These are phyloP conservation scores for Endocladia muricata DNA, from an alignment of 31 red algal genomes.

Conservation along the genomic window DNA sequence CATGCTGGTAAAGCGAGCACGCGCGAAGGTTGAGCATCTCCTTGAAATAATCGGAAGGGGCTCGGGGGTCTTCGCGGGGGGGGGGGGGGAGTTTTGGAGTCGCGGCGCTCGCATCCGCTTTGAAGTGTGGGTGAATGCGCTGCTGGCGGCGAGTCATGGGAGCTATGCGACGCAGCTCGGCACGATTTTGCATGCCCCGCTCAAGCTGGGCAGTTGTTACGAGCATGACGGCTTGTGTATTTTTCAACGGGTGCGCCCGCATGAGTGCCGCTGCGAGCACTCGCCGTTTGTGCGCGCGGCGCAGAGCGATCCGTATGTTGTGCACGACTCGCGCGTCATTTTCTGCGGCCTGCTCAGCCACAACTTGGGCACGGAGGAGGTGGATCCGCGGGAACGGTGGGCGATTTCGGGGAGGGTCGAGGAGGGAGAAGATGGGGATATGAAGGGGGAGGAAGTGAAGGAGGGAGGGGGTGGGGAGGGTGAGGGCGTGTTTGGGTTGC, in stretches of 20 bases:
- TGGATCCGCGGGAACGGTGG: constrained; percentile 1
- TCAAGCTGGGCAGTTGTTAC: constrained; percentile 83
- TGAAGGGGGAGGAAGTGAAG: not conserved
- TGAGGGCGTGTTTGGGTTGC: constrained; percentile 71
- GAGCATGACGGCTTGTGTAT: constrained; percentile 75
- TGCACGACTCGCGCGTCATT: constrained; percentile 47
- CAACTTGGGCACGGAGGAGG: constrained; percentile 13
- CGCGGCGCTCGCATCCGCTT: constrained; percentile 57
- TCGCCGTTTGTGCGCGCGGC: constrained; percentile 71
- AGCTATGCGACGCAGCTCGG: constrained; percentile 86
- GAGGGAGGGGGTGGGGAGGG: too few relatives aligned
- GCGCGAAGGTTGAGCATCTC: constrained; percentile 84
- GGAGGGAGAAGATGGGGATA: constrained; percentile 16
- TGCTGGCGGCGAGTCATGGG: constrained; percentile 76
- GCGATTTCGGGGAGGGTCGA: not conserved
- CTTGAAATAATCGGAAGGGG: constrained; percentile 25
- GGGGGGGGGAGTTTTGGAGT: constrained; percentile 79
- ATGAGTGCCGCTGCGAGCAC: constrained; percentile 89
- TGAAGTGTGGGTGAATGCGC: constrained; percentile 87
- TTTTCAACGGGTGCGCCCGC: constrained; percentile 62
- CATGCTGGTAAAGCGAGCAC: too few relatives aligned
- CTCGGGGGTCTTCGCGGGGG: too few relatives aligned
- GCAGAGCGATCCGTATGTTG: constrained; percentile 83
- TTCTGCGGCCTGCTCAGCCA: constrained; percentile 65
- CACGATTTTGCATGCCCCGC: constrained; percentile 88